Base-by-base conservation (phyloP, 2,329 filamentous ascomycete genomes). In the Alternaria ventricosa region DNA sequence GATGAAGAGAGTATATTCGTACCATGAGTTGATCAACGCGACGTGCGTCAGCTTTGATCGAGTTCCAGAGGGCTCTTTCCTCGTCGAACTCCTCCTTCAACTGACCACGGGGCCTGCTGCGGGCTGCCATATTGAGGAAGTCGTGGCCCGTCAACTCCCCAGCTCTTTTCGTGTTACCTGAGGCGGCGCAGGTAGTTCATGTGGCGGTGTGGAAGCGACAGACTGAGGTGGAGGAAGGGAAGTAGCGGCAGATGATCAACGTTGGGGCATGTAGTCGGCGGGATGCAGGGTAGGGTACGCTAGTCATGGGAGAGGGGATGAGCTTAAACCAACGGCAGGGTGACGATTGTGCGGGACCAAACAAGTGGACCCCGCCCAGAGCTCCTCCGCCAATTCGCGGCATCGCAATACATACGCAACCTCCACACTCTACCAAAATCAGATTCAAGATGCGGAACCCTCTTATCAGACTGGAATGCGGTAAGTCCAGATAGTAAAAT, bases 401-500 rank as follows among this genome's bases (percentile, higher is more conserved):
- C 55, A 44, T 60, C 62, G 58, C 60, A 57, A 61, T 61, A 51
- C 63, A 28, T 22, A 25, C 63, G 63, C 57, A 33, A 57, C 60
- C 58, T 54, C 63, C 25, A 46, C 28, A 57, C 46, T 22, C 56
- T 30, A 50, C 25, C 18, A n/a, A 55, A 33, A 27, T n/a, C 60
- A 18, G 9, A 22, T 66, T 57, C 64, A 77, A 71, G 20, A 80
- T 80, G 71, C 75, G 78, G 57, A 88, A 96, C 65, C 94, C 95
- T 75, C 84, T 98, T 57, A 87, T 97, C 79, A 89, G 93, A 72
- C 89, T 98, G 70, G 90, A 92, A 80, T 94, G 92, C 84, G 88
- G 88, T 90, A 79, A 65, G 67, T 36, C 20, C 18, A 22, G 18
- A 18, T 6, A 18, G 22, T 18, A 20, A 22, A 41, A 80, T 72